Evolutionary conservation across 306 rosid genomes (phyloP), one percentile per base, ranked within the genome.

Genomic region (Quercus alba): DNA sequence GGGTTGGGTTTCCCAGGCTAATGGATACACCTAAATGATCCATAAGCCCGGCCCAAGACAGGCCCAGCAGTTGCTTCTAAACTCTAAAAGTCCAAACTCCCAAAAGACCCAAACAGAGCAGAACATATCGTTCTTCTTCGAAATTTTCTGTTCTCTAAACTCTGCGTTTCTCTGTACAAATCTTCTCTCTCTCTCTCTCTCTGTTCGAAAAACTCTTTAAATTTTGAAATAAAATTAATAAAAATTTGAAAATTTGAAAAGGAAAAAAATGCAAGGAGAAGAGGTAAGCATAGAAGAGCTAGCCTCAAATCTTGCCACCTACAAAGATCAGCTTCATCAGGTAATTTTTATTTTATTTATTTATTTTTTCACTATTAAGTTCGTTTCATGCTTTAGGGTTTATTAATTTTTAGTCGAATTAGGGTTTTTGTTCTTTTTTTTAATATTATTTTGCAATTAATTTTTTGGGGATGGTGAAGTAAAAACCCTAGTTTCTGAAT

Each of bases 301-400:
- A 21, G 89, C 97, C 78, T 87, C 95, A 74, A 95, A 90, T 87
- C 95, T 95, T 71, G 85, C 97, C 13, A 84, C 87, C 46, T 95
- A 93, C 91, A 91, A 90, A 81, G 92, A 90, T 31, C 97, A 95
- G 88, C 97, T 91, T 75, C 89, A 75, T 14, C 92, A 95, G 97
- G 99, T 87, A 14, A 20, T 21, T 17, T 55, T 77, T 3, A 18
- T 17, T 23, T 75, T 0, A 44, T 30, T 63, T 61, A 0, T 38
- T 74, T 31, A 15, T 46, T 4, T 17, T 51, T 19, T 77, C 10
- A 19, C 33, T 52, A 28, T 23, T 1, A 56, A 19, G 46, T 33
- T 2, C 55, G 21, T 73, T 49, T 49, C 54, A 13, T 13, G 17
- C 14, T 49, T 49, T 49, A 49, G 17, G 54, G 54, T 49, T 12